Conservation (phyloP, 805 yeast species). For the Jamesozyma jinghongensis region DNA sequence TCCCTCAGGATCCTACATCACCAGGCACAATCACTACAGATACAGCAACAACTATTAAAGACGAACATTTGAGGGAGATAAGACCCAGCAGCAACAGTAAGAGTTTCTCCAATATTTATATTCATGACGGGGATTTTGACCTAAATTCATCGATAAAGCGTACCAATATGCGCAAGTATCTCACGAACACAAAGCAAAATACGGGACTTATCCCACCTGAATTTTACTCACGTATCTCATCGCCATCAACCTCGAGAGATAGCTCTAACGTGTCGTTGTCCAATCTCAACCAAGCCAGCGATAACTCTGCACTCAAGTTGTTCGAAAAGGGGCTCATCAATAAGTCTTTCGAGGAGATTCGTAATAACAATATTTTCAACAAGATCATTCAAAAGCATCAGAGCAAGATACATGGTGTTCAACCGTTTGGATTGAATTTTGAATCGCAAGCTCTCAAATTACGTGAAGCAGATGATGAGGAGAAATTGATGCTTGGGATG, state of each 20-base stretch:
- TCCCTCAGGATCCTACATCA: constrained; percentile 1
- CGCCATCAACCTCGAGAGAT: constrained; percentile 27
- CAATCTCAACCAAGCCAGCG: constrained; percentile 2
- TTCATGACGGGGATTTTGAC: constrained; percentile 29
- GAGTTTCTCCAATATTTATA: constrained; percentile 25
- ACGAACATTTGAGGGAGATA: neutral
- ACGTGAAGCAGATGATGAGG: constrained; percentile 23
- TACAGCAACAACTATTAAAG: neutral
- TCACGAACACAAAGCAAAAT: constrained; percentile 2
- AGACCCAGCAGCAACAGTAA: neutral
- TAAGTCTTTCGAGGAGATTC: constrained; percentile 25
- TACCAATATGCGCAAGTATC: no score
- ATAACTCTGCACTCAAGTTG: constrained; percentile 4
- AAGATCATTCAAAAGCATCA: constrained; percentile 7
- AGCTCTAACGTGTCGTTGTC: constrained; percentile 24
- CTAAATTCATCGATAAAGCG: neutral
- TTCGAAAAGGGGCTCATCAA: constrained; percentile 22
- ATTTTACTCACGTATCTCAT: constrained; percentile 27
- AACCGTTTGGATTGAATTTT: constrained; percentile 10
- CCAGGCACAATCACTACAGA: neutral
- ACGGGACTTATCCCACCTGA: constrained; percentile 30
- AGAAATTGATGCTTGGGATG: constrained; percentile 24
- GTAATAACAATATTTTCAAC: constrained; percentile 8
- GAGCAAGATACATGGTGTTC: constrained; percentile 9
- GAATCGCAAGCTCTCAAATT: constrained; percentile 6